Evolutionary conservation across 306 rosid genomes (phyloP), one percentile per base, ranked within the genome.

Genomic region (Cucurbita pepo): DNA sequence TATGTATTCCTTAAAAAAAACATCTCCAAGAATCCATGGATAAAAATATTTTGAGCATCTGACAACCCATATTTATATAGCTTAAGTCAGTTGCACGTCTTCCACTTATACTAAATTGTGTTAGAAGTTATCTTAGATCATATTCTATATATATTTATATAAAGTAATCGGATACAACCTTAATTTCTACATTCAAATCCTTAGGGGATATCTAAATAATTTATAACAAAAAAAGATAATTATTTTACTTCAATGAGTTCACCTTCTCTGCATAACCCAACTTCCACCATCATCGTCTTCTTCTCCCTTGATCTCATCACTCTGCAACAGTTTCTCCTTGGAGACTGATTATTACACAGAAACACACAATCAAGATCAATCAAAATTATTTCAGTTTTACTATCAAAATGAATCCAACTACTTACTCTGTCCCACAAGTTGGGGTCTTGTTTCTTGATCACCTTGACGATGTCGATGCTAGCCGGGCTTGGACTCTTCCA

Each of bases 321-420:
- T 82, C 90, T 84, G 87, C 99, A 95, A 78, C 99, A 95, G 69
- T 88, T 95, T 81, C 97, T 88, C 75, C 97, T 83, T 10, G 99
- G 99, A 9, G 96, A 87, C 99, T 95, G 86, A 76, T 34, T 18
- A 34, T 12, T 30, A 11, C 40, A 57, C 44, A 22, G 5, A 67
- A 19, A 53, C 36, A 62, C 4, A 15, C 41, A 55, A 34, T 19
- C 40, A 67, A 12, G 45, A 13, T 64, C 51, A 64, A 0, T n/a
- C n/a, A 57, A 10, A 58, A 58, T 1, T 0, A 30, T 1, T 11
- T 58, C 51, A 71, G 19, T 2, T 19, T 56, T 21, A 22, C 7
- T 21, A 21, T 22, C 3, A 57, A 25, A 59, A 12, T 2, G n/a
- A 6, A 18, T 4, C 30, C 5, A 64, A 77, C 44, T 48, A 82